These are phyloP conservation scores for Penicillium rolfsii DNA, from an alignment of 2,329 filamentous ascomycete genomes.

Conservation along the genomic window DNA sequence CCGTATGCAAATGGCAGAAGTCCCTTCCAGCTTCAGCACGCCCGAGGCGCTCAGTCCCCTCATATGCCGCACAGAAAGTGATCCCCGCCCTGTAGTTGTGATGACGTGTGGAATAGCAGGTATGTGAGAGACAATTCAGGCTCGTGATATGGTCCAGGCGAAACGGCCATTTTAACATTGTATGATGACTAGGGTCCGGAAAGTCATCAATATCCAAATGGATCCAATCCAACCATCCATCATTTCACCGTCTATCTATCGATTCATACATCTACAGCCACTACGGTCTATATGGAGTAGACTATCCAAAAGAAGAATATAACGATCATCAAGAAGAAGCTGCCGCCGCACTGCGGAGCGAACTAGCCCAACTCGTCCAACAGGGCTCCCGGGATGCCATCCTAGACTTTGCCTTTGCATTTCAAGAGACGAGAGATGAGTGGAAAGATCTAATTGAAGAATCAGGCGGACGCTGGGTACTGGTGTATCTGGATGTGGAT, in stretches of 20 bases:
- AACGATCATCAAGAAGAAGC: conserved; percentile 19
- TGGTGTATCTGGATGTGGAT: conserved; percentile 19
- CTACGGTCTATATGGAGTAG: conserved; percentile 14
- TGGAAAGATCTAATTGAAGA: conserved; percentile 19
- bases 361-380: conserved; percentile 10
- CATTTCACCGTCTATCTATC: conserved; percentile 20
- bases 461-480: conserved; percentile 10
- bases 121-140: not conserved
- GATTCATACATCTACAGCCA: conserved; percentile 17
- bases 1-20: conserved; percentile 8
- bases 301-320: conserved; percentile 18
- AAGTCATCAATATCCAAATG: conserved; percentile 22
- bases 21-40: conserved; percentile 1
- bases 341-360: conserved; percentile 6
- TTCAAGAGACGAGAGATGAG: conserved; percentile 11
- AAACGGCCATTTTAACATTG: not conserved
- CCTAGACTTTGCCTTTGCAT: conserved; percentile 21
- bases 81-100: conserved; percentile 15
- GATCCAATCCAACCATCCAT: conserved; percentile 16
- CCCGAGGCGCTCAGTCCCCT: conserved; percentile 10
- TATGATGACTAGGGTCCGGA: conserved; percentile 12
- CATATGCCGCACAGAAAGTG: conserved; percentile 9
- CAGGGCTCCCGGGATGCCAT: conserved; percentile 13
- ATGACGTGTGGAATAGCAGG: conserved; percentile 21
- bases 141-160: not conserved